A percentile compares a stretch with the other conserved stretches of the same genome.
Conservation (phyloP, 306 rosid species). For the Sindora glabra region DNA sequence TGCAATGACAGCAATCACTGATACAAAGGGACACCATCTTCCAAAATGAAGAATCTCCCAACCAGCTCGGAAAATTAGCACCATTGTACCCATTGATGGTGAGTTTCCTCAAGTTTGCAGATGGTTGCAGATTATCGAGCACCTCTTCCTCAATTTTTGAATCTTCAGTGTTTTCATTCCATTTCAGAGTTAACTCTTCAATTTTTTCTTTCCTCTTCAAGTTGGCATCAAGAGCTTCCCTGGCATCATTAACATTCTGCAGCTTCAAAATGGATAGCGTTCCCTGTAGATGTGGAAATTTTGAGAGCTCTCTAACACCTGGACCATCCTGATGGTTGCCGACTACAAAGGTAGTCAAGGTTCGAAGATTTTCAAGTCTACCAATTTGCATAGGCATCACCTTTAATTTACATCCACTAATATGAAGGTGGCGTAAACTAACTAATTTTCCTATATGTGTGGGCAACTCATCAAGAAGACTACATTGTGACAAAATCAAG, state of each 20-base stretch:
- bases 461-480: background rate
- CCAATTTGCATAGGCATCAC: constrained; percentile 1
- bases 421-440: background rate
- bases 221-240: background rate
- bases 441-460: background rate
- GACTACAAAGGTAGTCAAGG: constrained; percentile 1
- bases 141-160: background rate
- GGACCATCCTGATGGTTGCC: background rate
- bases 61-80: constrained; percentile 9
- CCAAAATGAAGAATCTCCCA: background rate
- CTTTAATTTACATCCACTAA: background rate
- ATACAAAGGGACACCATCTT: background rate
- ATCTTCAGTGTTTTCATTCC: background rate
- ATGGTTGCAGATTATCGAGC: constrained; percentile 12
- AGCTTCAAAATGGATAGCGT: background rate
- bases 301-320: background rate
- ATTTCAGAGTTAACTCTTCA: background rate
- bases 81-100: constrained; percentile 5
- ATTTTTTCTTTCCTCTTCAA: background rate
- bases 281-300: background rate
- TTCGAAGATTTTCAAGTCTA: background rate
- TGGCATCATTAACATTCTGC: background rate
- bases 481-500: background rate
- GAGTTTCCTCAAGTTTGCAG: background rate
- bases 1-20: background rate